Evolutionary conservation across 1,284 basidiomycete species (phyloP).

Genomic region (Pseudomicrostroma phylloplanum): DNA sequence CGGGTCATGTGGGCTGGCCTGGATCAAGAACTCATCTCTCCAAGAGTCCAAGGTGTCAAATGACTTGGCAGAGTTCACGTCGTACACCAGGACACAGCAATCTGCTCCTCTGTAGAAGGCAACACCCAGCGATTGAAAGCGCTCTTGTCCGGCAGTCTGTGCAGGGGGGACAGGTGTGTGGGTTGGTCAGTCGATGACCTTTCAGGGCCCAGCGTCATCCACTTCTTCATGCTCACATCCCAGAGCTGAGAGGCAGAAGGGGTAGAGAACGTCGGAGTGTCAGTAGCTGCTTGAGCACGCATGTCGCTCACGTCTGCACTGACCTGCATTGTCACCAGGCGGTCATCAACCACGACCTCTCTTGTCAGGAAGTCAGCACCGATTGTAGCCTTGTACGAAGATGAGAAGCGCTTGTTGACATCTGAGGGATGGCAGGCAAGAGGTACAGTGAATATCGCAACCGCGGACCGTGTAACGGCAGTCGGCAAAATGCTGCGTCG

Average conservation of each 20-base stretch:
- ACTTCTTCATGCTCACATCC: too few species aligned
- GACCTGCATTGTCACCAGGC: slow-evolving; percentile 97
- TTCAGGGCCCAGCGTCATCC: neutral
- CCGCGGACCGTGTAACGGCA: neutral
- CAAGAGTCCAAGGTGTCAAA: slow-evolving; percentile 69
- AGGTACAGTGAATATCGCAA: neutral
- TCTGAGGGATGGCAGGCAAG: slow-evolving; percentile 50
- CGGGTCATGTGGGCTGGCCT: slow-evolving; percentile 94
- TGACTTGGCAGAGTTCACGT: slow-evolving; percentile 95
- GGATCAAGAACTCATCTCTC: slow-evolving; percentile 51
- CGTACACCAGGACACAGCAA: slow-evolving; percentile 97
- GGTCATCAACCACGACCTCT: slow-evolving; percentile 97
- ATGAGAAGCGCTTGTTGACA: slow-evolving; percentile 99
- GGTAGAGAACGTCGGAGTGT: too few species aligned
- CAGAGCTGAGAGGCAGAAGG: too few species aligned
- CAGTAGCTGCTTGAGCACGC: too few species aligned
- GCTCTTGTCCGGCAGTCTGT: slow-evolving; percentile 97
- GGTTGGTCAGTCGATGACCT: neutral
- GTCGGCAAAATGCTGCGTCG: neutral
- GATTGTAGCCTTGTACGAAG: slow-evolving; percentile 78
- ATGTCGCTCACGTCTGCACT: slow-evolving; percentile 28
- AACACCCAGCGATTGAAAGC: slow-evolving; percentile 96
- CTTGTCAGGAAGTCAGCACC: slow-evolving; percentile 68
- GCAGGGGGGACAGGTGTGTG: neutral
- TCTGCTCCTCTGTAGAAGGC: slow-evolving; percentile 99